A percentile compares a stretch with the other conserved stretches of the same genome.
These are phyloP conservation scores for Pholiota conissans DNA, from an alignment of 768 basidiomycete genomes.

Conservation along the genomic window DNA sequence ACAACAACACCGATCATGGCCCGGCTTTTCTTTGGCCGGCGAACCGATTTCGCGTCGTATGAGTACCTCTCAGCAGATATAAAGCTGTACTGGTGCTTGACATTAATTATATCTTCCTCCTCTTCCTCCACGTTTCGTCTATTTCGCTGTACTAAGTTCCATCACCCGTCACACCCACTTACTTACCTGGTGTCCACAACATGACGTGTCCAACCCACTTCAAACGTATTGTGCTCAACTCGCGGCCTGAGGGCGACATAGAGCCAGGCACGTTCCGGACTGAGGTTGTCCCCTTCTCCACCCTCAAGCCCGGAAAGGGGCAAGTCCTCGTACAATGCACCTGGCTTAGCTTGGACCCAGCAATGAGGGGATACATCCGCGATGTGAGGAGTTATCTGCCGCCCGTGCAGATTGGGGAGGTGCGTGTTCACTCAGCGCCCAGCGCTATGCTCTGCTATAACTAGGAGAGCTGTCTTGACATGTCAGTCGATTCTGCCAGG, in stretches of 20 bases:
- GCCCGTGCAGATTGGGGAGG: slow-evolving; percentile 71
- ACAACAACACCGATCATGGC: neutral
- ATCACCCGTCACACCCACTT: neutral
- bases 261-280: slow-evolving; percentile 72
- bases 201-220: slow-evolving; percentile 34
- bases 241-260: slow-evolving; percentile 70
- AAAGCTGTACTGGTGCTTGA: neutral
- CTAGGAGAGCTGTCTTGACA: neutral
- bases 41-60: neutral
- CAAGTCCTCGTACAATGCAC: slow-evolving; percentile 77
- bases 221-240: slow-evolving; percentile 73
- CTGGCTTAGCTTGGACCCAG: slow-evolving; percentile 83
- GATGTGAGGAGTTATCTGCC: slow-evolving; percentile 71
- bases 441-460: neutral
- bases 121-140: neutral
- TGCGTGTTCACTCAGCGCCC: slow-evolving; percentile 17
- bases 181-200: neutral
- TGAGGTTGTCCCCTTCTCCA: slow-evolving; percentile 50
- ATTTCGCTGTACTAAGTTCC: neutral
- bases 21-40: neutral
- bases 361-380: slow-evolving; percentile 83
- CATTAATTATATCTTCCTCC: neutral
- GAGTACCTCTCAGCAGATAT: neutral
- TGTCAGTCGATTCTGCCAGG: slow-evolving; percentile 28
- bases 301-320: slow-evolving; percentile 47